These are phyloP conservation scores for Albugo laibachii DNA, from an alignment of 352 stramenopile genomes.

Conservation along the genomic window DNA sequence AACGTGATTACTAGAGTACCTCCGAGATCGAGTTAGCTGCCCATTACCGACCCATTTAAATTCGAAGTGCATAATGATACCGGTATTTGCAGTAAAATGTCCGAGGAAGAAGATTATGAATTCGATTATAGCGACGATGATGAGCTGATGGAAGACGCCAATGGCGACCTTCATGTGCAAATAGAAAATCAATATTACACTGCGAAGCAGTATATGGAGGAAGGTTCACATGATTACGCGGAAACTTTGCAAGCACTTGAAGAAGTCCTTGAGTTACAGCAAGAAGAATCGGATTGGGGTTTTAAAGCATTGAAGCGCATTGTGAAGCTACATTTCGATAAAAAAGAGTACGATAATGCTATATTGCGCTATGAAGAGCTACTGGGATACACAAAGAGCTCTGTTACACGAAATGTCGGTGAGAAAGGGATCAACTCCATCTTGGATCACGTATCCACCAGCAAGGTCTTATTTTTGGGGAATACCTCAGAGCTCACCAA, in stretches of 20 bases:
- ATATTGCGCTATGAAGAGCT: slow-evolving; percentile 79
- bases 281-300: slow-evolving; percentile 57
- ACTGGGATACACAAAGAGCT: slow-evolving; percentile 72
- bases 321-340: slow-evolving; percentile 82
- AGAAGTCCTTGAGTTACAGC: slow-evolving; percentile 33
- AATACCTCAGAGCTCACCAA: too few relatives aligned
- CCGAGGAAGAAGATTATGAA: slow-evolving; percentile 67
- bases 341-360: slow-evolving; percentile 41
- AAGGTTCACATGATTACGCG: slow-evolving; percentile 17
- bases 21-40: too few relatives aligned
- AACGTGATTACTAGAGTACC: too few relatives aligned
- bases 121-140: slow-evolving; percentile 87
- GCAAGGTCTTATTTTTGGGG: slow-evolving; percentile 16
- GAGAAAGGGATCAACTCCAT: slow-evolving; percentile 94
- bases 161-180: slow-evolving; percentile 68
- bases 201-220: slow-evolving; percentile 64
- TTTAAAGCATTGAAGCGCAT: slow-evolving; percentile 91
- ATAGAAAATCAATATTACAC: slow-evolving; percentile 91
- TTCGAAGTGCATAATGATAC: background rate
- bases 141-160: slow-evolving; percentile 70
- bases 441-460: slow-evolving; percentile 84
- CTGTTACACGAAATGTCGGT: slow-evolving; percentile 82
- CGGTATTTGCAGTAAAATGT: slow-evolving; percentile 17
- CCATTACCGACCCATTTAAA: too few relatives aligned
- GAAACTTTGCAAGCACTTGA: slow-evolving; percentile 25